A percentile compares a stretch with the other conserved stretches of the same genome.
Conservation (phyloP, 2,329 filamentous ascomycete genomes). For the Samsoniella hepiali region DNA sequence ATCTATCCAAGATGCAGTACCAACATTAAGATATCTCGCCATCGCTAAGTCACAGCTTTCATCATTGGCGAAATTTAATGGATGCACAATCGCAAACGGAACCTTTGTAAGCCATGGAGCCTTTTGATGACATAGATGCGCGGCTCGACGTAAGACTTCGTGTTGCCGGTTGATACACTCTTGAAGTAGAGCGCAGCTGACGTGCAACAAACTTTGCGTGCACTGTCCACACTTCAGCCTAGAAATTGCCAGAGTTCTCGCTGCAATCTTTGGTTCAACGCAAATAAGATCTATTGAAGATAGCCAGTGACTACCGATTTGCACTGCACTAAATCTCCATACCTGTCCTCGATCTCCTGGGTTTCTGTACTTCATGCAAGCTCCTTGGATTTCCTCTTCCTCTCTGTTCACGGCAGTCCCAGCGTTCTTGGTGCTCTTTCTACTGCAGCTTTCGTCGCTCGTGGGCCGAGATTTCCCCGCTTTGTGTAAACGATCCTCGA, state of each 20-base stretch:
- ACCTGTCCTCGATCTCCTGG: neutral
- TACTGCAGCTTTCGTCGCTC: neutral
- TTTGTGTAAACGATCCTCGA: too few relatives aligned
- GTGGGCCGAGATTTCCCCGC: neutral
- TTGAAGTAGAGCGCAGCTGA: neutral
- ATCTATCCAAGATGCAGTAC: neutral
- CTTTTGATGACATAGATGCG: neutral
- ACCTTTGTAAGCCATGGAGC: neutral
- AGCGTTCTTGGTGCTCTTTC: neutral
- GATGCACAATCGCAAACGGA: too few relatives aligned
- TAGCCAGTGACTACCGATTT: too few relatives aligned
- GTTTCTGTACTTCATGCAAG: neutral
- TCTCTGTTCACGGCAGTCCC: neutral
- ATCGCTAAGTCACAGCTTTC: neutral
- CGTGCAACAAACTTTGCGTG: too few relatives aligned
- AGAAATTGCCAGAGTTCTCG: too few relatives aligned
- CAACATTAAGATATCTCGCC: neutral
- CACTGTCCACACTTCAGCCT: too few relatives aligned
- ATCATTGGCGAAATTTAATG: neutral
- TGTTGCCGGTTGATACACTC: neutral
- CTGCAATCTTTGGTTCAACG: too few relatives aligned
- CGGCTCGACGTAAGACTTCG: neutral
- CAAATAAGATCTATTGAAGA: too few relatives aligned
- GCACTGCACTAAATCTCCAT: neutral
- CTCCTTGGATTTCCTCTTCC: neutral